Conservation (phyloP, 2,329 filamentous ascomycete species). For the Fusarium sp. region DNA sequence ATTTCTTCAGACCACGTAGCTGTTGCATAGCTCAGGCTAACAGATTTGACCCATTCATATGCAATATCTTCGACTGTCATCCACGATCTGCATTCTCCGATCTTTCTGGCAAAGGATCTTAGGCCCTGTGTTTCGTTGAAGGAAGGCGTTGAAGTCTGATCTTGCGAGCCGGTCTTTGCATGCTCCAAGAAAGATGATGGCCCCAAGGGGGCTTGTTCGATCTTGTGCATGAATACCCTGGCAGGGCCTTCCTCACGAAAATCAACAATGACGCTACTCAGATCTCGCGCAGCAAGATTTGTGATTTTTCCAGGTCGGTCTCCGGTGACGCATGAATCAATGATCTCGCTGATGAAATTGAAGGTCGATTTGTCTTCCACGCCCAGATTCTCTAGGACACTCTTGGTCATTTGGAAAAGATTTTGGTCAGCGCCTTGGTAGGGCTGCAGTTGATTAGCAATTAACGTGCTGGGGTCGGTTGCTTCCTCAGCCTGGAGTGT, state of each 20-base stretch:
- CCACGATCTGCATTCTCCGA: slow-evolving; percentile 59
- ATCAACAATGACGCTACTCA: slow-evolving; percentile 59
- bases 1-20: slow-evolving; percentile 68
- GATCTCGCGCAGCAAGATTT: slow-evolving; percentile 59
- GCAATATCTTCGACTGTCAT: slow-evolving; percentile 67
- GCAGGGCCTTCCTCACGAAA: slow-evolving; percentile 64
- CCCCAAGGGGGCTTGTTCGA: slow-evolving; percentile 62
- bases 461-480: slow-evolving; percentile 62
- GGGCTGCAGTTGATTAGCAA: slow-evolving; percentile 66
- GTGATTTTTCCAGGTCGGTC: slow-evolving; percentile 62
- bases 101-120: slow-evolving; percentile 59
- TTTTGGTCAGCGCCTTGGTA: slow-evolving; percentile 67
- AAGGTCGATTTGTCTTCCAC: slow-evolving; percentile 62
- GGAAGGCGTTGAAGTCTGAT: slow-evolving; percentile 56
- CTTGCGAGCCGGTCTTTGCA: slow-evolving; percentile 66
- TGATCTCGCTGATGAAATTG: slow-evolving; percentile 59
- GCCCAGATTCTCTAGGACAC: slow-evolving; percentile 65
- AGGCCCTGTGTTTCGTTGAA: slow-evolving; percentile 67
- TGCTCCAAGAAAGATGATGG: slow-evolving; percentile 73
- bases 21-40: slow-evolving; percentile 63
- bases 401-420: slow-evolving; percentile 66
- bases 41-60: slow-evolving; percentile 66
- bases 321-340: slow-evolving; percentile 64
- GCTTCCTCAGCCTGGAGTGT: slow-evolving; percentile 66
- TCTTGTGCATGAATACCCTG: slow-evolving; percentile 64